Evolutionary conservation across 495 filamentous ascomycete species (phyloP).

Genomic region (Cryomyces minteri): DNA sequence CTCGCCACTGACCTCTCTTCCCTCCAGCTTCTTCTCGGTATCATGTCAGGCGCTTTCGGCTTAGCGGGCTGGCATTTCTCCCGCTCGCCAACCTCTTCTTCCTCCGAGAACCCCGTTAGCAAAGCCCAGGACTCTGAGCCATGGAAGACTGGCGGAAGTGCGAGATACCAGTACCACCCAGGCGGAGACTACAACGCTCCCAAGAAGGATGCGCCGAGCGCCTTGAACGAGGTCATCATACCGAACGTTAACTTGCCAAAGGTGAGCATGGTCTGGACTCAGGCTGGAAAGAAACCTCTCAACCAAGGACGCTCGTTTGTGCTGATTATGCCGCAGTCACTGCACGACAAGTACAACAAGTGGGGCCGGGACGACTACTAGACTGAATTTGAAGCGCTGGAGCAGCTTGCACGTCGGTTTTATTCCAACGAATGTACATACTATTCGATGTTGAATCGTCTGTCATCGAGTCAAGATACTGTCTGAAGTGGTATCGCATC

Average conservation of each 20-base stretch:
- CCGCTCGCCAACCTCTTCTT: constrained; percentile 67
- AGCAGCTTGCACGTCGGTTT: too few species aligned
- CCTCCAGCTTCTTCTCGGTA: constrained; percentile 64
- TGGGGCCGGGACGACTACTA: constrained; percentile 69
- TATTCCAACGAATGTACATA: too few species aligned
- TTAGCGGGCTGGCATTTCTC: constrained; percentile 81
- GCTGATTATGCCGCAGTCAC: constrained; percentile 30
- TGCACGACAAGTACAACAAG: constrained; percentile 97
- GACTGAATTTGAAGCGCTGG: not conserved
- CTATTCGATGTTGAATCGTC: too few species aligned
- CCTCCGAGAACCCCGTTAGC: constrained; percentile 60
- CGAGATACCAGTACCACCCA: constrained; percentile 87
- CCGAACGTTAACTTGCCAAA: constrained; percentile 85
- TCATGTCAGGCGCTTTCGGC: constrained; percentile 79
- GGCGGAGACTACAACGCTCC: constrained; percentile 59
- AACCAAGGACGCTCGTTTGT: not conserved
- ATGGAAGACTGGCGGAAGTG: constrained; percentile 53
- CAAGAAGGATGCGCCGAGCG: constrained; percentile 79
- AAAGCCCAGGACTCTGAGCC: constrained; percentile 65
- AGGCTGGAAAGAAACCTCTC: not conserved
- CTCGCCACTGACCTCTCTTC: constrained; percentile 7
- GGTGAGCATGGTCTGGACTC: constrained; percentile 28
- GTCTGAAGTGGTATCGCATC: too few species aligned
- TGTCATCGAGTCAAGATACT: too few species aligned
- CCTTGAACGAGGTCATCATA: constrained; percentile 82